These are phyloP conservation scores for Cladosporium sp. DNA, from an alignment of 2,329 filamentous ascomycete species.

Conservation along the genomic window DNA sequence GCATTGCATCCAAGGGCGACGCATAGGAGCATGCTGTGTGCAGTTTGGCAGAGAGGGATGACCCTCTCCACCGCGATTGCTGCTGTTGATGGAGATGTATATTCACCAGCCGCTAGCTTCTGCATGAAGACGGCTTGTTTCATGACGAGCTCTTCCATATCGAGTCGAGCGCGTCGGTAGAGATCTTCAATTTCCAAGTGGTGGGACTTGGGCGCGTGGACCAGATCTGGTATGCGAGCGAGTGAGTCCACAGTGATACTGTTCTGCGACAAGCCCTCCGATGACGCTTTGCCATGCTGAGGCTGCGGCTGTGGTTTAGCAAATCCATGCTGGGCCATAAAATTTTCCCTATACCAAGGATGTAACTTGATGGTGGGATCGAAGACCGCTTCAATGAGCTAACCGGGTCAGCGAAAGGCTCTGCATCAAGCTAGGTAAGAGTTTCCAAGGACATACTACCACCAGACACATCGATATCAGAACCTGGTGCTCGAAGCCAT, in stretches of 20 bases:
- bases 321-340: constrained; percentile 2
- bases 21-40: constrained; percentile 15
- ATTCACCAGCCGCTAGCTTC: background rate
- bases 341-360: constrained; percentile 14
- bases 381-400: constrained; percentile 16
- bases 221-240: constrained; percentile 4
- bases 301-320: background rate
- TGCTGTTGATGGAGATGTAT: background rate
- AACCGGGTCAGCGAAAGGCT: background rate
- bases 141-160: constrained; percentile 1
- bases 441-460: constrained; percentile 1
- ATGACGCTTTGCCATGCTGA: background rate
- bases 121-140: background rate
- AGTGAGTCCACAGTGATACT: constrained; percentile 11
- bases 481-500: constrained; percentile 17
- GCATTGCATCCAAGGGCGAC: constrained; percentile 14
- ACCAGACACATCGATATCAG: constrained; percentile 14
- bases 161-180: constrained; percentile 10
- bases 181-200: constrained; percentile 3
- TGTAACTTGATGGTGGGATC: constrained; percentile 15
- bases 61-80: background rate
- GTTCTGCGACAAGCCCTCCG: background rate
- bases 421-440: background rate
- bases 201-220: constrained; percentile 1
- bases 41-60: constrained; percentile 5